Percentiles rank a stretch among this genome's conserved stretches.
Conservation (phyloP, 75 land plant genomes). For the Sequoiadendron giganteum region DNA sequence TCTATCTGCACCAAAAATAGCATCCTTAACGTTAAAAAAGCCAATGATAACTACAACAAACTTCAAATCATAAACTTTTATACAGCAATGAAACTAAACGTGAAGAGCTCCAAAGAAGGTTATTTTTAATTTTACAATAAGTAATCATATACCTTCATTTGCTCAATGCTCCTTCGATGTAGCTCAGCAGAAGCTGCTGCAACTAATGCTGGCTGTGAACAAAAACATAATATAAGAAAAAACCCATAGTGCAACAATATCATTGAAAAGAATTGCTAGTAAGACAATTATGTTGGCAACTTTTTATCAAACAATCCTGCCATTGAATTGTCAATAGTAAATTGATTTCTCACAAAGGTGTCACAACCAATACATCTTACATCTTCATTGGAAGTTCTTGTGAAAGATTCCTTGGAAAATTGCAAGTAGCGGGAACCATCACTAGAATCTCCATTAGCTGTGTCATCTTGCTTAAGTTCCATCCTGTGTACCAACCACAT, state of each 20-base stretch:
- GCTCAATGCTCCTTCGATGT: constrained; percentile 75
- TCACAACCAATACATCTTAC: background rate
- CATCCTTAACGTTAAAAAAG: background rate
- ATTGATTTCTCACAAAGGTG: background rate
- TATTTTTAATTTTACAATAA: background rate
- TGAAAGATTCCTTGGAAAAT: background rate
- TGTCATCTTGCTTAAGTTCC: constrained; percentile 3
- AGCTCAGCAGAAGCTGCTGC: constrained; percentile 72
- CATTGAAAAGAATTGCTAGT: constrained; percentile 3
- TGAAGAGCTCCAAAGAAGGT: background rate
- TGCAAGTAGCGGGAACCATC: constrained; percentile 3
- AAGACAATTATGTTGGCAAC: background rate
- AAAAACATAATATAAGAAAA: background rate
- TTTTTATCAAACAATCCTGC: background rate
- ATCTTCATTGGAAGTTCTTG: background rate
- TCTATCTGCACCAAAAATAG: constrained; percentile 59
- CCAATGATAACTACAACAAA: background rate
- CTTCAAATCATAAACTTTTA: background rate
- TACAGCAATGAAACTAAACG: background rate
- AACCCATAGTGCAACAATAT: background rate
- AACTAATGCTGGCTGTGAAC: constrained; percentile 50
- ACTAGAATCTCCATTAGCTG: constrained; percentile 3
- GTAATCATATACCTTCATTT: constrained; percentile 53
- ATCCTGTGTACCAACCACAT: constrained; percentile 78
- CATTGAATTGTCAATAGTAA: background rate